These are phyloP conservation scores for Penicillium verrucosum DNA, from an alignment of 2,329 filamentous ascomycete species.

Conservation along the genomic window DNA sequence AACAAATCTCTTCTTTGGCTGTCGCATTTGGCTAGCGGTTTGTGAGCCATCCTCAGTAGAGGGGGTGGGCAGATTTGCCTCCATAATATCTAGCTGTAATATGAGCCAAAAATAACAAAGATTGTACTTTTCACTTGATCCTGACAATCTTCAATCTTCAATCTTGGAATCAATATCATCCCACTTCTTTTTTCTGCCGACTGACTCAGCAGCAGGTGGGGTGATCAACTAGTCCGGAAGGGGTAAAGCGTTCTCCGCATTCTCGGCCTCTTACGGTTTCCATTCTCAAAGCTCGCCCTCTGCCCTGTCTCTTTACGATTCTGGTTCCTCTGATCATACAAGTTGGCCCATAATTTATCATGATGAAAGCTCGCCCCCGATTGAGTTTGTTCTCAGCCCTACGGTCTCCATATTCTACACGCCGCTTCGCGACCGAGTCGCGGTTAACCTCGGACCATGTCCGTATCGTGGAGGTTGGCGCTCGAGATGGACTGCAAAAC, in stretches of 20 bases:
- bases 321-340: not conserved
- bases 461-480: slow-evolving; percentile 53
- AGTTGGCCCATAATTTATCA: not conserved
- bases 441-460: slow-evolving; percentile 48
- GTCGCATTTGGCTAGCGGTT: slow-evolving; percentile 44
- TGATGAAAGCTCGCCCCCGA: slow-evolving; percentile 26
- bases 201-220: slow-evolving; percentile 13
- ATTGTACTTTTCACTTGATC: not conserved
- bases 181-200: slow-evolving; percentile 19
- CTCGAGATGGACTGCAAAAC: slow-evolving; percentile 54
- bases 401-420: slow-evolving; percentile 21
- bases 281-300: slow-evolving; percentile 2
- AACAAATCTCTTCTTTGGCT: slow-evolving; percentile 90
- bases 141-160: not conserved
- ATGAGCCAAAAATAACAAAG: not conserved
- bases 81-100: not conserved
- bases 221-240: slow-evolving; percentile 15
- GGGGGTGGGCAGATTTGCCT: not conserved
- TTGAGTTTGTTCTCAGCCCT: slow-evolving; percentile 31
- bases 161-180: slow-evolving; percentile 6
- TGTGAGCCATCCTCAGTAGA: not conserved
- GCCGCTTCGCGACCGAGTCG: slow-evolving; percentile 40
- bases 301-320: not conserved
- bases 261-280: slow-evolving; percentile 14
- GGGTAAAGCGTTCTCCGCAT: slow-evolving; percentile 31